phyloP scores from a whole-genome alignment of 345 rosid species.

The Pistacia atlantica region DNA sequence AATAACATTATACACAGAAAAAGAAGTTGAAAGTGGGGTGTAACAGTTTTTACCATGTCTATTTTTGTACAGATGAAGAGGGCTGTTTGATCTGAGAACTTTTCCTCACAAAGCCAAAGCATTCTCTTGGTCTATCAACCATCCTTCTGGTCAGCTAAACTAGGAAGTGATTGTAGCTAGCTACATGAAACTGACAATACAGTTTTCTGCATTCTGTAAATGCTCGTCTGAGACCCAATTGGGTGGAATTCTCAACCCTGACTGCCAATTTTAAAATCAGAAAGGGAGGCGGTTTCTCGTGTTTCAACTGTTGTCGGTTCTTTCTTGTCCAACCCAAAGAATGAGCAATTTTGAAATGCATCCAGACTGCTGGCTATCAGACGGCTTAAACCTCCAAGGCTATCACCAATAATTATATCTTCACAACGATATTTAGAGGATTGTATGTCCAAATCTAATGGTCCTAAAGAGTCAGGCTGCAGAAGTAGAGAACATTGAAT shows the following conservation, averaged over 20 bases:
- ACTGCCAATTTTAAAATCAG: constrained; percentile 44
- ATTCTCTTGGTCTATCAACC: constrained; percentile 6
- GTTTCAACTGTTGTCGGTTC: constrained; percentile 64
- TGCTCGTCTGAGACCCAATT: background rate
- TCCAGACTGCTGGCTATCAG: constrained; percentile 93
- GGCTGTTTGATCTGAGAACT: constrained; percentile 16
- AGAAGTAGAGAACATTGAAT: constrained; percentile 21
- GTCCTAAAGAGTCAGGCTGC: constrained; percentile 96
- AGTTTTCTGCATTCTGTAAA: constrained; percentile 14
- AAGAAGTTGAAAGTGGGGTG: background rate
- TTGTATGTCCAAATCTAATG: constrained; percentile 68
- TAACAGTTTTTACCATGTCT: constrained; percentile 1
- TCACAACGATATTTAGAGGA: constrained; percentile 68
- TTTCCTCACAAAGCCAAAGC: constrained; percentile 5
- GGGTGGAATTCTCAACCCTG: constrained; percentile 31
- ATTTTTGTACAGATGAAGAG: constrained; percentile 31
- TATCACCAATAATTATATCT: constrained; percentile 68
- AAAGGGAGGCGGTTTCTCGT: constrained; percentile 41
- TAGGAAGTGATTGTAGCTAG: constrained; percentile 10
- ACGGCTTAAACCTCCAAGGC: constrained; percentile 85
- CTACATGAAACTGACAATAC: background rate
- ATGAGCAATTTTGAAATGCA: constrained; percentile 84
- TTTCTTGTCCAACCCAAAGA: constrained; percentile 67
- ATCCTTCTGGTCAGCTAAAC: constrained; percentile 23
- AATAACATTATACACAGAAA: constrained; percentile 2